Base-by-base conservation (phyloP, 2,329 filamentous ascomycete genomes). In the Aureobasidium musti region DNA sequence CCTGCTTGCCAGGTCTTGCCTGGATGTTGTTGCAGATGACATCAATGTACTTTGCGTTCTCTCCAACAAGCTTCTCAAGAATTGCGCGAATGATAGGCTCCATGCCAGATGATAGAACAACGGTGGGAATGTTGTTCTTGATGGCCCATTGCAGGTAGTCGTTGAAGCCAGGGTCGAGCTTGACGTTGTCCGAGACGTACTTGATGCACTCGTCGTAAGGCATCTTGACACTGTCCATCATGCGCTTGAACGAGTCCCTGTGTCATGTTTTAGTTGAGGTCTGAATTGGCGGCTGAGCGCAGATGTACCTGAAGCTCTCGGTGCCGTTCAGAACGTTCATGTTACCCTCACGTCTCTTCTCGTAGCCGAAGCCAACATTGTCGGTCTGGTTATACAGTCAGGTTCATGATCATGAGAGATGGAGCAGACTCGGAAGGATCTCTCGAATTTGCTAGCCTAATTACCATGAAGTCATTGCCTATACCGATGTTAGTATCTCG, bases 51-150 rank as follows among this genome's bases (percentile, higher is more conserved):
- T 87, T 83, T 39, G 87, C 86, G 71, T 90, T 88, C 35, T 90
- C 87, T n/a, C 93, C 94, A 3, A 98, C 83, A 60, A 96, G 84
- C 72, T 90, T 87, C 69, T 89, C 85, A 68, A 99, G 83, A 70
- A 98, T 83, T 19, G 91, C 91, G 68, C 88, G 87, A 77, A 99
- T 97, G 72, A 98, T 87, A 43, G 94, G 94, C 72, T 88, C 85
- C 95, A 99, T 98, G 70, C 95, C 95, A 52, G 91, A 91, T 69
- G 90, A 95, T 39, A 99, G 83, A 26, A 99, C 91, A 23, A 98
- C 92, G 69, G 97, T 90, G 30, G 95, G 95, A 17, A 98, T 87
- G 76, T 96, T 93, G 79, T 94, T 88, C 70, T 83, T 82, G 69
- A 87, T 84, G 37, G 89, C 86, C 91, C 92, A 99, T 71, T 87